Evolutionary conservation across 805 yeast species (phyloP), one percentile per base, ranked within the genome.

Genomic region (Lipomyces spencermartinsiae): DNA sequence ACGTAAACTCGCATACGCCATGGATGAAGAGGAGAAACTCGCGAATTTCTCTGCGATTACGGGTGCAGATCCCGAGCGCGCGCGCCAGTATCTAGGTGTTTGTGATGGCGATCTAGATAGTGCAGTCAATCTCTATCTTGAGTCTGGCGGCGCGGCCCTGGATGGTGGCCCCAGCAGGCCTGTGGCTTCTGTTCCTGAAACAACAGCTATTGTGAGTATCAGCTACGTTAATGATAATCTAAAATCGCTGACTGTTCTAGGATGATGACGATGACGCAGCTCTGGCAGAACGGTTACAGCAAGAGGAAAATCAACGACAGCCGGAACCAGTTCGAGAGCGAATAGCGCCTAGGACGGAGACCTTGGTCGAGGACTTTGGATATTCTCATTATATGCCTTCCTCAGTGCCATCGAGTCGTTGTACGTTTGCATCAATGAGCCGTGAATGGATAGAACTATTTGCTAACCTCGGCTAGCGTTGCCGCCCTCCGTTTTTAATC

Each of bases 1-100:
- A 43, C 49, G 16, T 43, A 8, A 16, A 19, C 14, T 43, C 49
- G n/a, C 8, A 1, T 43, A 16, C 3, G 22, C 7, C 22, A 43
- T 43, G 49, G 49, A 43, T 19, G 71, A 68, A 51, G 71, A 84
- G 62, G 90, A 84, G 61, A 79, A 82, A 59, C 81, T 91, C 51
- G 88, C 90, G 29, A 85, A 88, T 29, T 95, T 95, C 78, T 82
- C 93, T 78, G 93, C 94, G 54, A 88, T 95, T 63, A 93, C 98
- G 0, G 90, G 92, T 29, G 86, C 86, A 1, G 94, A 90, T 75
- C 83, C 85, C 0, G 83, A 83, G 4, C 80, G 85, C 12, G 98
- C 98, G 0, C 80, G 83, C 63, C 92, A 89, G 73, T 95, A 89
- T 75, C 78, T 95, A 25, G 93, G 89, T 33, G 87, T 94, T 80